A percentile compares a stretch with the other conserved stretches of the same genome.
Conservation (phyloP, 305 asterid genomes). For the Withania somnifera region DNA sequence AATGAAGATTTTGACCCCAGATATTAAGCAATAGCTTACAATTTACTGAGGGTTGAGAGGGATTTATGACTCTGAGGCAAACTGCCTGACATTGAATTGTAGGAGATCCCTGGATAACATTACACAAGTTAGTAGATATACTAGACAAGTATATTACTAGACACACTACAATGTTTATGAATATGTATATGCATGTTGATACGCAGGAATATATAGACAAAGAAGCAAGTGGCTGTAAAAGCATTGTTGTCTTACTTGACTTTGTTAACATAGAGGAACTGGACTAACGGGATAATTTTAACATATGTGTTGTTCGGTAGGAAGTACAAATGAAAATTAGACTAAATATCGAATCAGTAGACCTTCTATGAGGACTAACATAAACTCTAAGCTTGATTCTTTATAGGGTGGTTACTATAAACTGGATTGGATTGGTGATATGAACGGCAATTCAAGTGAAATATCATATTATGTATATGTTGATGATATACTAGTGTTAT, state of each 20-base stretch:
- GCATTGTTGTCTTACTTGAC: neutral
- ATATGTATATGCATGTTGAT: neutral
- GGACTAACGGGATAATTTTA: neutral
- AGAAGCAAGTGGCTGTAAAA: neutral
- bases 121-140: neutral
- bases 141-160: neutral
- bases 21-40: slow-evolving; percentile 22
- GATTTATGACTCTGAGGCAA: slow-evolving; percentile 32
- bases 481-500: neutral
- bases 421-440: neutral
- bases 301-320: neutral
- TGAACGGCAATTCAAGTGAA: neutral
- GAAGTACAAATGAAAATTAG: neutral
- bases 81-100: slow-evolving; percentile 36
- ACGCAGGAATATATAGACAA: neutral
- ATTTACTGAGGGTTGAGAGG: slow-evolving; percentile 27
- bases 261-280: neutral
- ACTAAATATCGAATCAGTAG: neutral
- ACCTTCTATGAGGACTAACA: neutral
- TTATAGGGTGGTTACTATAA: neutral
- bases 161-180: neutral
- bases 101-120: slow-evolving; percentile 36
- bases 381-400: neutral
- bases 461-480: neutral
- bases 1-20: slow-evolving; percentile 2